phyloP scores from a whole-genome alignment of 495 filamentous ascomycete species.

The Neurospora intermedia region DNA sequence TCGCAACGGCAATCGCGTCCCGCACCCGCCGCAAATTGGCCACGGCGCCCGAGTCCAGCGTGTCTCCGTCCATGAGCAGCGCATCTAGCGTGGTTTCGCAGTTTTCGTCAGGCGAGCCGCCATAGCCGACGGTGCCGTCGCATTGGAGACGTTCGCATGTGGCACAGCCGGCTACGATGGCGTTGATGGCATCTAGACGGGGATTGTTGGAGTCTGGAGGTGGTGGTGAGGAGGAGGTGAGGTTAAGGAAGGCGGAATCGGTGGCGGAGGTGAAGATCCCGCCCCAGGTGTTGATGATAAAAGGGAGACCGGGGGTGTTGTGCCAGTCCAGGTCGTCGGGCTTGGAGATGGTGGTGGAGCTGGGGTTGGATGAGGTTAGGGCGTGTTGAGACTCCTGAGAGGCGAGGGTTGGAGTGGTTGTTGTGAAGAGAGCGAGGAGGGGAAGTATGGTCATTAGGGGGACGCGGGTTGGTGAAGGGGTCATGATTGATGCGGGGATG shows the following conservation, averaged over 20 bases:
- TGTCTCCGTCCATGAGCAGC: conserved; percentile 35
- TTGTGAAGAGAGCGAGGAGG: background rate
- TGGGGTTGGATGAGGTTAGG: background rate
- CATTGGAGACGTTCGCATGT: conserved; percentile 36
- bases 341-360: background rate
- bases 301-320: conserved; percentile 23
- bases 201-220: conserved; percentile 10
- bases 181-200: conserved; percentile 23
- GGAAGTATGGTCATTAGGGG: background rate
- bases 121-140: conserved; percentile 37
- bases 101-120: conserved; percentile 36
- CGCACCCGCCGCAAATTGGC: conserved; percentile 33
- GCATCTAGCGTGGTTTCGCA: conserved; percentile 42
- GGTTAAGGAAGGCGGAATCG: conserved; percentile 33
- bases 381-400: background rate
- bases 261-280: conserved; percentile 37
- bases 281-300: conserved; percentile 38
- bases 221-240: conserved; percentile 8
- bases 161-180: conserved; percentile 32
- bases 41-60: conserved; percentile 35
- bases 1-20: conserved; percentile 33
- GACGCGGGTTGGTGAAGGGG: background rate
- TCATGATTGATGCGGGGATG: background rate
- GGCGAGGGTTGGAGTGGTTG: background rate
- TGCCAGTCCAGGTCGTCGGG: background rate